Evolutionary conservation across 2,329 filamentous ascomycete genomes (phyloP), one percentile per base, ranked within the genome.

Genomic region (Alternaria burnsii): DNA sequence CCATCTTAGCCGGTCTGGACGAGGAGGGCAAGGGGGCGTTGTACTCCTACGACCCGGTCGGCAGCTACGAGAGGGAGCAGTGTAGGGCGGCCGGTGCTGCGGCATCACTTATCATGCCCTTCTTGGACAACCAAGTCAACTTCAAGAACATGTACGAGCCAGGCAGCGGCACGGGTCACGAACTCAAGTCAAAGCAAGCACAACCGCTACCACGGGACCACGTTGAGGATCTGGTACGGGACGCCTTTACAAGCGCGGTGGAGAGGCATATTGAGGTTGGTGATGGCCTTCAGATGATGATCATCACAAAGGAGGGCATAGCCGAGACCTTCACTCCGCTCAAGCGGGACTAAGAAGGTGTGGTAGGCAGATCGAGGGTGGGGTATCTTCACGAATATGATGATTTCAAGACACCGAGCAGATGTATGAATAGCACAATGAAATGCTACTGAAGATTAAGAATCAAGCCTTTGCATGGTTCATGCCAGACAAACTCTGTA

Each of bases 231-330:
- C 79, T 99, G 72, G 94, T 99, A 71, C 92, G 94, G 82, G 95
- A 99, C 86, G 95, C 95, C 3, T 99, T 99, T 81, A 96, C 97
- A 65, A 96, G 94, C 79, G 95, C 96, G 4, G 94, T 97, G 34
- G 95, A 99, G 87, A 91, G 95, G 82, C 95, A 99, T 83, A 99
- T 99, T 71, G 95, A 99, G 85, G 96, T 99, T 64, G 95, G 95
- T 80, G 95, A 99, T 82, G 90, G 91, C 52, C 82, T 99, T 78
- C 95, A 99, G 85, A 94, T 97, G 88, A 86, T 99, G 86, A 88
- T 96, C 71, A 93, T 98, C 74, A 97, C 93, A 50, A 88, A 86
- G 80, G 85, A 93, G 54, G 95, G 95, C 11, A 93, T 98, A 75
- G 87, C 96, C 83, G 95, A 99, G 85, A 87, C 88, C 52, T 90